Base-by-base conservation (phyloP, 2,329 filamentous ascomycete species). In the Monosporascus sp. region DNA sequence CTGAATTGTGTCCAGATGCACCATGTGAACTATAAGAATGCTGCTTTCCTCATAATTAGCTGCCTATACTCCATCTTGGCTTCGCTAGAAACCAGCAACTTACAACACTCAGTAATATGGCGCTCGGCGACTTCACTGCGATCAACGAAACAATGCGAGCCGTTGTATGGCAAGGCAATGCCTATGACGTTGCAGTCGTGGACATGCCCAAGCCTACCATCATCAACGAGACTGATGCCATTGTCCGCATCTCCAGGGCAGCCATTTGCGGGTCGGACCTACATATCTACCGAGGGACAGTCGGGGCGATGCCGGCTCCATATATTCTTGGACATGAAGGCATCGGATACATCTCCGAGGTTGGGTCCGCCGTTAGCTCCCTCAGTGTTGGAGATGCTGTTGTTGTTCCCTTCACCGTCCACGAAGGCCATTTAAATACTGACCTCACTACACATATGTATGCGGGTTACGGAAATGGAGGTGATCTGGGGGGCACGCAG, bases 351-450 rank as follows among this genome's bases (percentile, higher is more conserved):
- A 27, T 51, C 24, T 15, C n/a, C 17, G n/a, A 15, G 15, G 34
- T 51, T 36, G 50, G 50, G 11, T 9, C 18, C n/a, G 44, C 15
- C 7, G 44, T 51, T 17, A 18, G 36, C 8, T 36, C 24, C 20
- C 42, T 51, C 8, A 5, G 22, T 17, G 42, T 48, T 20, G 50
- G 50, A n/a, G 50, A 51, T 20, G 46, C 46, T 25, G 50, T 51
- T 39, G 42, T 51, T 18, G 24, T 51, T 25, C 44, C 50, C 14
- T 41, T 47, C 31, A 25, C 31, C 17, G 42, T 37, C 7, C 20
- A 37, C 44, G 50, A 51, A 18, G 50, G 50, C 8, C 41, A 48
- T 14, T 48, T 48, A 27, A 7, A 11, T 11, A 27, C 9, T 2
- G 8, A 27, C 27, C 27, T 27, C 27, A 27, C 27, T 27, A 27